A percentile compares a stretch with the other conserved stretches of the same genome.
These are phyloP conservation scores for Macrolepiota fuliginosa DNA, from an alignment of 768 basidiomycete genomes.

Conservation along the genomic window DNA sequence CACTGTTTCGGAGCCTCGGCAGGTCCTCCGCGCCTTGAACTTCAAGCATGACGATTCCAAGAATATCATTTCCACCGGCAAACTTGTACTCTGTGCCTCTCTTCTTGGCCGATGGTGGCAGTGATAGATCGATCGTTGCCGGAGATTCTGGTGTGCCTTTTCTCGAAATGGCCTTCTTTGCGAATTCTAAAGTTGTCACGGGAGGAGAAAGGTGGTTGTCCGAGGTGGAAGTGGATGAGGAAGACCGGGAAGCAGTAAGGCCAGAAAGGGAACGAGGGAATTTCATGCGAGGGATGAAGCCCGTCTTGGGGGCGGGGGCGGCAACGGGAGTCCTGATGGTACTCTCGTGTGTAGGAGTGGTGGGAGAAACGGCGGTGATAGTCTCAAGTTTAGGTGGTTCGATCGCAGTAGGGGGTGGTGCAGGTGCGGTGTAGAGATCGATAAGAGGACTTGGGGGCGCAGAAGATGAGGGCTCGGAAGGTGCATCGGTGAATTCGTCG, in stretches of 20 bases:
- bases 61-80: slow-evolving; percentile 71
- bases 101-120: slow-evolving; percentile 19
- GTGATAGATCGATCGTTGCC: background rate
- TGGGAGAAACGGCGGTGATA: slow-evolving; percentile 14
- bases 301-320: slow-evolving; percentile 16
- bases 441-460: slow-evolving; percentile 19
- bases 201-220: background rate
- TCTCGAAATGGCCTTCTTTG: background rate
- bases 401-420: slow-evolving; percentile 8
- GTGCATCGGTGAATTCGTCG: slow-evolving; percentile 27
- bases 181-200: background rate
- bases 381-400: slow-evolving; percentile 4
- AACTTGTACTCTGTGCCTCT: slow-evolving; percentile 46
- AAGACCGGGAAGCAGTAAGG: slow-evolving; percentile 12
- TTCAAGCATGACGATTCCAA: slow-evolving; percentile 96
- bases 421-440: slow-evolving; percentile 21
- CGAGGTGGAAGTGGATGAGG: slow-evolving; percentile 1
- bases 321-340: slow-evolving; percentile 17
- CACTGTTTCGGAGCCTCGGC: slow-evolving; percentile 84
- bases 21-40: slow-evolving; percentile 81
- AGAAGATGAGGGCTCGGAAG: slow-evolving; percentile 22
- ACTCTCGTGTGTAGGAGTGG: slow-evolving; percentile 21
- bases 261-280: slow-evolving; percentile 17
- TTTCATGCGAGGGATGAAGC: slow-evolving; percentile 23
- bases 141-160: slow-evolving; percentile 11